Evolutionary conservation across 352 stramenopile species (phyloP).

Genomic region (Phytopythium oedochilum): DNA sequence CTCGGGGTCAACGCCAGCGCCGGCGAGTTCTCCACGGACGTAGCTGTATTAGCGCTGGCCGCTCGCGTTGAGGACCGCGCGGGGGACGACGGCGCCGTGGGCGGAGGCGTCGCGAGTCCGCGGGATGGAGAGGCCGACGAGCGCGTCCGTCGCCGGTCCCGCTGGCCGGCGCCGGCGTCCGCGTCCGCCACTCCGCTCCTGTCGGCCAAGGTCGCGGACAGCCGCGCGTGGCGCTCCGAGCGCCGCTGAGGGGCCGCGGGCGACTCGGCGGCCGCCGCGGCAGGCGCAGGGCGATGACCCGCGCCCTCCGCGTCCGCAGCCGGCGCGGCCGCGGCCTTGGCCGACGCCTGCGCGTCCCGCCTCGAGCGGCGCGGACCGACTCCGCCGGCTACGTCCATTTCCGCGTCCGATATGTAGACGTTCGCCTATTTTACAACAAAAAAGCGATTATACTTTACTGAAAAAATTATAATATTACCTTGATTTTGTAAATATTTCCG

Average conservation of each 20-base stretch:
- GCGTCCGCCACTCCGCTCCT: neutral
- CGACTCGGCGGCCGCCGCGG: neutral
- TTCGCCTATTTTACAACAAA: too few species aligned
- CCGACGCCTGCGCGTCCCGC: constrained; percentile 22
- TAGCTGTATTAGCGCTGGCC: neutral
- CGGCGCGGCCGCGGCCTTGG: constrained; percentile 9
- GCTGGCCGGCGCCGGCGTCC: constrained; percentile 3
- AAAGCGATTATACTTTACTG: too few species aligned
- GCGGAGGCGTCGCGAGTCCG: constrained; percentile 7
- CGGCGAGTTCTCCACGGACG: constrained; percentile 6
- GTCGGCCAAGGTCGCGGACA: neutral
- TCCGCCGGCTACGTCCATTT: constrained; percentile 4
- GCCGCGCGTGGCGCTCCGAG: constrained; percentile 20
- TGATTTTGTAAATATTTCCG: too few species aligned
- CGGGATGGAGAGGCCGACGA: neutral
- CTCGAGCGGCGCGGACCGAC: constrained; percentile 24
- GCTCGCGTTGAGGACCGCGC: neutral
- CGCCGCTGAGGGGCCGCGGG: constrained; percentile 7
- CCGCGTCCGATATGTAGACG: too few species aligned
- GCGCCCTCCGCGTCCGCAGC: neutral
- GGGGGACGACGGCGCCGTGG: constrained; percentile 5
- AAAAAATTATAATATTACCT: too few species aligned
- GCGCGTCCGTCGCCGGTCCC: neutral
- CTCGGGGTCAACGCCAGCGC: constrained; percentile 1
- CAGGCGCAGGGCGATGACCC: neutral